These are phyloP conservation scores for Arabidopsis hybrid DNA, from an alignment of 441 rosid species.

Conservation along the genomic window DNA sequence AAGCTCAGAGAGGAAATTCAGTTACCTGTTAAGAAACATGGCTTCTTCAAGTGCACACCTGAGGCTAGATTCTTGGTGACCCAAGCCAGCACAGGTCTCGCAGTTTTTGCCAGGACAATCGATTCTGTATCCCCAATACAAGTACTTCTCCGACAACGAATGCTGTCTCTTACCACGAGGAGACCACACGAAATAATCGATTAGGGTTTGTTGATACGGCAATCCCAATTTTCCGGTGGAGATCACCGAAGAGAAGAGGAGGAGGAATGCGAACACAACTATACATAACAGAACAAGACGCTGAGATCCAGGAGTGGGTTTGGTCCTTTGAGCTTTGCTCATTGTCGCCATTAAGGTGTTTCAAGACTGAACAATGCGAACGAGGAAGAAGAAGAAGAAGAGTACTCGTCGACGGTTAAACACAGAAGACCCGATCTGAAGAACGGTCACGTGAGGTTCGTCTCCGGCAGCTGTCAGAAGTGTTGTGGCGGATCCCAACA, in stretches of 20 bases:
- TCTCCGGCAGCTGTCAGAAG: constrained; percentile 25
- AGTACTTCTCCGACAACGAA: constrained; percentile 75
- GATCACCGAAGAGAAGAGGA: constrained; percentile 54
- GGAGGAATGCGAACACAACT: constrained; percentile 52
- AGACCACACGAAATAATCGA: constrained; percentile 44
- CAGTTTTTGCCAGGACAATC: constrained; percentile 99
- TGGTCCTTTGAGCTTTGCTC: constrained; percentile 55
- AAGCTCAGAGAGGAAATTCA: too few species aligned
- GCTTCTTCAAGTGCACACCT: constrained; percentile 99
- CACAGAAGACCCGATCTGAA: constrained; percentile 25
- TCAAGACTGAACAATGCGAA: constrained; percentile 17
- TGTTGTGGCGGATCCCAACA: background rate
- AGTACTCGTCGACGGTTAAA: constrained; percentile 5
- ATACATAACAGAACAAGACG: constrained; percentile 52
- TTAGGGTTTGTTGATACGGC: constrained; percentile 47
- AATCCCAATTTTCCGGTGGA: constrained; percentile 62
- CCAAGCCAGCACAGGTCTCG: constrained; percentile 87
- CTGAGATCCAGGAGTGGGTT: constrained; percentile 52
- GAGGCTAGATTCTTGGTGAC: constrained; percentile 99
- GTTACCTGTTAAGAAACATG: constrained; percentile 75
- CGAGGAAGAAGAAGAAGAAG: constrained; percentile 12
- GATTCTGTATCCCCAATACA: constrained; percentile 92
- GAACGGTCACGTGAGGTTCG: background rate
- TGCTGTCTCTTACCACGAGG: constrained; percentile 50
- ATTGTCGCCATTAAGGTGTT: constrained; percentile 63